These are phyloP conservation scores for Bonia amplexicaulis DNA, from an alignment of 176 grass and related monocot species.

Conservation along the genomic window DNA sequence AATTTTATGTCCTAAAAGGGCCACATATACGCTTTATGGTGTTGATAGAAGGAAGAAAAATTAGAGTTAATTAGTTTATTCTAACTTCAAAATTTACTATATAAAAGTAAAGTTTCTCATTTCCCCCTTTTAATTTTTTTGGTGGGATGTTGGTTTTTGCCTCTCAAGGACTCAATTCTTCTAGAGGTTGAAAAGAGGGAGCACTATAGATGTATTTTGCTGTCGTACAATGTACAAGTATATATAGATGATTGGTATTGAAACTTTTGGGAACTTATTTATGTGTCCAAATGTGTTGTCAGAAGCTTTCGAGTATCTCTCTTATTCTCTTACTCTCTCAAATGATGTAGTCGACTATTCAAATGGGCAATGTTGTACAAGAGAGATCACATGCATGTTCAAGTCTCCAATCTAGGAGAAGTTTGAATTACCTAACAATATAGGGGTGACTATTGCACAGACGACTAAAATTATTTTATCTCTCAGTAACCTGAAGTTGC, in stretches of 20 bases:
- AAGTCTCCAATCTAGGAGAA: background rate
- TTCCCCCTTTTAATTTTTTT: background rate
- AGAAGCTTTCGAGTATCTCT: background rate
- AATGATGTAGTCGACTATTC: background rate
- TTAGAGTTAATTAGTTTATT: background rate
- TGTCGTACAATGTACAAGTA: background rate
- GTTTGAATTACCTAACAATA: background rate
- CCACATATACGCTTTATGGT: background rate
- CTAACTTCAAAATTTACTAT: constrained; percentile 14
- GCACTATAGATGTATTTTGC: background rate
- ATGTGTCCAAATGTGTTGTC: background rate
- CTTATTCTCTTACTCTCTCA: background rate
- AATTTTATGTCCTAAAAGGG: background rate
- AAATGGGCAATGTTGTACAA: background rate
- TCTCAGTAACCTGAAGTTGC: too few relatives aligned
- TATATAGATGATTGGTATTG: background rate
- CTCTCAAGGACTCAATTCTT: background rate
- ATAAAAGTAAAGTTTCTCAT: background rate
- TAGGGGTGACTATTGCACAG: too few relatives aligned
- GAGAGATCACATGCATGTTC: background rate
- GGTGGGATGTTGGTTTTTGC: background rate
- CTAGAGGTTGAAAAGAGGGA: background rate
- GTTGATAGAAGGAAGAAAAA: background rate
- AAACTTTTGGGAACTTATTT: background rate
- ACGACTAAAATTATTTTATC: too few relatives aligned